phyloP scores from a whole-genome alignment of 306 rosid genomes.

The Vigna trinervia region DNA sequence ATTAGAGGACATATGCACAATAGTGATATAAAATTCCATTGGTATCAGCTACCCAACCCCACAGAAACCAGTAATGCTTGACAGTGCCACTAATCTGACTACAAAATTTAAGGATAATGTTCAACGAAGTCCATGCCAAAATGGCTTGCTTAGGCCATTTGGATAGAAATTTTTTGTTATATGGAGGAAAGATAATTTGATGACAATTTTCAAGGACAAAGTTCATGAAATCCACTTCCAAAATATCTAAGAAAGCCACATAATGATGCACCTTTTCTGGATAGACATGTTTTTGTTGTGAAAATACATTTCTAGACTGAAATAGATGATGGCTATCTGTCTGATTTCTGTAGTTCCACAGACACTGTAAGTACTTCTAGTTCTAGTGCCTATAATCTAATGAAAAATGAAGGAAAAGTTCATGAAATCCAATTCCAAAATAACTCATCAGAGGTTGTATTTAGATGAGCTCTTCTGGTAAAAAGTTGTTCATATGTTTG shows the following conservation, averaged over 20 bases:
- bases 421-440: slow-evolving; percentile 28
- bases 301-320: not conserved
- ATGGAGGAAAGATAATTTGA: slow-evolving; percentile 7
- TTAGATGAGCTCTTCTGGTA: not conserved
- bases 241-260: not conserved
- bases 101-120: slow-evolving; percentile 5
- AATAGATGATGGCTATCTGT: slow-evolving; percentile 2
- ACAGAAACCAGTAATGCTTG: not conserved
- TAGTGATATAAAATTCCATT: not conserved
- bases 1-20: not conserved
- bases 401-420: not conserved
- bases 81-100: slow-evolving; percentile 1
- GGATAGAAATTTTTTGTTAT: not conserved
- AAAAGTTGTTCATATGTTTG: not conserved
- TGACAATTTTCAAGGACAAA: not conserved
- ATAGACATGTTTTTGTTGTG: not conserved
- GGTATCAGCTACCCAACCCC: not conserved
- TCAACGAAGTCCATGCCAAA: slow-evolving; percentile 31
- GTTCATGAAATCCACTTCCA: slow-evolving; percentile 4
- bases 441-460: not conserved
- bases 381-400: slow-evolving; percentile 16
- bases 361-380: not conserved
- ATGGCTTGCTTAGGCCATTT: not conserved
- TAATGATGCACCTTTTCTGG: not conserved
- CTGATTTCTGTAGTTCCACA: not conserved